Conservation (phyloP, 1,284 basidiomycete genomes). For the Cutaneotrichosporon sp. region DNA sequence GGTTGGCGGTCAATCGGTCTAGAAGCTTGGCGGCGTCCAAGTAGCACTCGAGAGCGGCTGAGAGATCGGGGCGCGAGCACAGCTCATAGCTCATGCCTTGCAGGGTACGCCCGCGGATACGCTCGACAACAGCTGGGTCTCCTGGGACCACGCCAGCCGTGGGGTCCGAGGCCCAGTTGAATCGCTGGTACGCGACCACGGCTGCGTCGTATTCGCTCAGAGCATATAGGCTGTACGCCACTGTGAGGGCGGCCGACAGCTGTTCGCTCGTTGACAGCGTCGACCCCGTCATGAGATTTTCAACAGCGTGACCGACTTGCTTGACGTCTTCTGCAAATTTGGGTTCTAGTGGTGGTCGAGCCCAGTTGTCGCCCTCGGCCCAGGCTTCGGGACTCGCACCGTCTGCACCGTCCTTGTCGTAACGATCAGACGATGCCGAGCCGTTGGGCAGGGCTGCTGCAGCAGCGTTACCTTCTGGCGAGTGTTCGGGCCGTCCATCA, state of each 20-base stretch:
- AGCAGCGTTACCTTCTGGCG: no score
- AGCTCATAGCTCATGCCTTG: conserved; percentile 44
- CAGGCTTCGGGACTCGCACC: not conserved
- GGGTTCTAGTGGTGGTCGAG: conserved; percentile 11
- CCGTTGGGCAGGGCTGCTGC: no score
- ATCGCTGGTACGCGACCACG: conserved; percentile 55
- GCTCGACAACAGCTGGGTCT: conserved; percentile 43
- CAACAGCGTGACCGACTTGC: not conserved
- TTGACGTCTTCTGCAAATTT: not conserved
- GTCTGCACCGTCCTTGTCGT: conserved; percentile 3
- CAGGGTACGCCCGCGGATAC: conserved; percentile 46
- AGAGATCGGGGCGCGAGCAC: conserved; percentile 14
- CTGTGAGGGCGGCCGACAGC: conserved; percentile 52
- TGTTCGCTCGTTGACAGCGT: conserved; percentile 17
- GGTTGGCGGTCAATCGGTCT: conserved; percentile 18
- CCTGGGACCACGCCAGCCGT: conserved; percentile 40
- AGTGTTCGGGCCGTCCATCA: no score
- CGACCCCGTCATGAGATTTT: not conserved
- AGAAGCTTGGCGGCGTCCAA: conserved; percentile 24
- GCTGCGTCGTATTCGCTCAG: conserved; percentile 62
- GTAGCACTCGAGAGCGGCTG: conserved; percentile 32
- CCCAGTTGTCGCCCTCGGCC: conserved; percentile 22
- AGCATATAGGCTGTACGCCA: conserved; percentile 73
- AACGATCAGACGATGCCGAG: no score
- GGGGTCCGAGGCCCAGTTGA: conserved; percentile 52